A percentile compares a stretch with the other conserved stretches of the same genome.
phyloP scores from a whole-genome alignment of 1,139 yeast species.

The Yamadazyma taylorii region DNA sequence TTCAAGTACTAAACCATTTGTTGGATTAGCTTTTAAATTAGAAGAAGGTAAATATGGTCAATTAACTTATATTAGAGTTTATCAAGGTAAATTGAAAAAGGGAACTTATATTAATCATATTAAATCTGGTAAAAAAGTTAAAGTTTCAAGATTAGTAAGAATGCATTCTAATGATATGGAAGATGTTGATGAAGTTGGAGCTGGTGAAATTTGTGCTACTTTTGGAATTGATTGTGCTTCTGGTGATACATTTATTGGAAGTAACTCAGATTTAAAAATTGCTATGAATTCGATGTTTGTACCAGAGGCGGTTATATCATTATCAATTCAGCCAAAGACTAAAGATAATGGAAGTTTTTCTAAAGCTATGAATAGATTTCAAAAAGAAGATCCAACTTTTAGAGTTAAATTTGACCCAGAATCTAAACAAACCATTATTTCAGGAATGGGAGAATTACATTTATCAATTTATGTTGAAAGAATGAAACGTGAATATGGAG shows the following conservation, averaged over 20 bases:
- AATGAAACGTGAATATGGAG: slow-evolving; percentile 95
- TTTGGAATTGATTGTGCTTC: slow-evolving; percentile 99
- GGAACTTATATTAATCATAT: slow-evolving; percentile 88
- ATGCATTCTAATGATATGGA: slow-evolving; percentile 99
- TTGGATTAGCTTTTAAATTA: slow-evolving; percentile 94
- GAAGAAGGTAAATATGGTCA: slow-evolving; percentile 99
- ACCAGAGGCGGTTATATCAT: slow-evolving; percentile 96
- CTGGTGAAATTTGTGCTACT: slow-evolving; percentile 99
- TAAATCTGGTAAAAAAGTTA: slow-evolving; percentile 90
- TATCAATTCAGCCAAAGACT: slow-evolving; percentile 84
- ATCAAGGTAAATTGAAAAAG: slow-evolving; percentile 91
- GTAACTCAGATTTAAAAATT: slow-evolving; percentile 69
- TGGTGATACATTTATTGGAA: slow-evolving; percentile 88
- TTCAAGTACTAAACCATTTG: slow-evolving; percentile 75
- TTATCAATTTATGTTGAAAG: slow-evolving; percentile 96
- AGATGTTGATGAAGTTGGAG: slow-evolving; percentile 92
- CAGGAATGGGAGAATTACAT: slow-evolving; percentile 99
- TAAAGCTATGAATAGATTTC: slow-evolving; percentile 95
- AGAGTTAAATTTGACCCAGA: slow-evolving; percentile 88
- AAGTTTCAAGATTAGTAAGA: slow-evolving; percentile 92
- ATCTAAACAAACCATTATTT: slow-evolving; percentile 92
- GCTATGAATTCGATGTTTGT: slow-evolving; percentile 98
- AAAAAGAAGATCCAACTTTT: slow-evolving; percentile 98
- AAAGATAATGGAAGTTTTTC: slow-evolving; percentile 86
- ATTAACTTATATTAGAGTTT: slow-evolving; percentile 92